Evolutionary conservation across 208 protist genomes (phyloP), one percentile per base, ranked within the genome.

Genomic region (Strigomonas culicis): DNA sequence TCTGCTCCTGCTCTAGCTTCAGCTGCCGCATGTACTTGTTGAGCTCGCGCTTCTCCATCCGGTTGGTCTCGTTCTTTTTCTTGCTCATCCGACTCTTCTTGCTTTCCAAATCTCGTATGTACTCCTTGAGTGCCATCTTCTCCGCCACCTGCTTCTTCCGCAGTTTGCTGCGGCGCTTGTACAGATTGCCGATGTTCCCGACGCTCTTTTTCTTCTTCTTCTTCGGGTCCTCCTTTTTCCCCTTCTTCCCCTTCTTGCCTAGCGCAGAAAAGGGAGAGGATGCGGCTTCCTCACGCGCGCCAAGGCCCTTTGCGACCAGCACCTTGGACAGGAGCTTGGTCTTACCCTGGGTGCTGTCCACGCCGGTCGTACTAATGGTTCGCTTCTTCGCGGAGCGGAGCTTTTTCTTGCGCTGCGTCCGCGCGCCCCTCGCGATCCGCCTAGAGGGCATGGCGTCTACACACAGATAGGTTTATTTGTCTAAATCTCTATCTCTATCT

Each of bases 21-120:
- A 96, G 78, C 70, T 87, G 79, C 0, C 84, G 78, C 50, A 96
- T 92, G 71, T 96, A 96, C 74, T 93, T 93, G 34, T 82, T 80
- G 19, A 96, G 76, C 65, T 96, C 90, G 10, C 90, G 90, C 6
- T 87, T 82, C 72, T 96, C 90, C 50, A 62, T 74, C 63, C 91
- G 92, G 22, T 82, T 87, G 53, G 84, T 83, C 49, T 86, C 83
- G 41, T 87, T 87, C 30, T 78, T 76, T 25, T 78, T 80, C 28
- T 85, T 88, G 28, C 79, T 78, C 39, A 44, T 44, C 8, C 39
- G 39, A n/a, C 74, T 63, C 21, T 83, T 77, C 21, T 84, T 77
- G 15, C 61, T 70, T 64, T 92, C 79, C 39, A 96, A 74, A 30
- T 91, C 84, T 1, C 80, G 75, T 59, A 82, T 62, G 79, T 92